Conservation (phyloP, 1,284 basidiomycete species). For the Waitea zeae region DNA sequence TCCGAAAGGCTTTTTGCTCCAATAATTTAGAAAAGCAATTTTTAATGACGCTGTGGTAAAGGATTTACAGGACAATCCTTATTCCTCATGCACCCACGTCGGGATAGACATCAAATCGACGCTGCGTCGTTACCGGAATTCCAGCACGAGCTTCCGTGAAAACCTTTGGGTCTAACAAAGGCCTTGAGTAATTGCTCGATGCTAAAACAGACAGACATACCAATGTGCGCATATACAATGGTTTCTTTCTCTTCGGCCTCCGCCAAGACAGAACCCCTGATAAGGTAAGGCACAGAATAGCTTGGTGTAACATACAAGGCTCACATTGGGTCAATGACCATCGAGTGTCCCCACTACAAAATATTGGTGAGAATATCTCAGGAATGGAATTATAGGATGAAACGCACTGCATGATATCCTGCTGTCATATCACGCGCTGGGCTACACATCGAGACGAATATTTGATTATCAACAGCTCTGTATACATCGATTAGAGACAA, state of each 20-base stretch:
- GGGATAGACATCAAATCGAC: slow-evolving; percentile 83
- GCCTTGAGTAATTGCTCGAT: neutral
- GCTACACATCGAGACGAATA: slow-evolving; percentile 91
- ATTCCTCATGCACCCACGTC: no score
- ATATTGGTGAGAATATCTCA: neutral
- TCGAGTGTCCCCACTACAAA: slow-evolving; percentile 74
- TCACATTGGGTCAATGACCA: slow-evolving; percentile 80
- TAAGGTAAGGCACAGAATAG: slow-evolving; percentile 1
- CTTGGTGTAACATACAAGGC: slow-evolving; percentile 12
- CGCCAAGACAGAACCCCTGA: slow-evolving; percentile 64
- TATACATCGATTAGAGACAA: neutral
- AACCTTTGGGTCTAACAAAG: slow-evolving; percentile 44
- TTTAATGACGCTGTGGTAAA: no score
- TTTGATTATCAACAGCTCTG: slow-evolving; percentile 92
- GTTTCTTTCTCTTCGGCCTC: slow-evolving; percentile 71
- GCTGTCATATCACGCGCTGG: slow-evolving; percentile 77
- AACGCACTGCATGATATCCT: slow-evolving; percentile 70
- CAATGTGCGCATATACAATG: slow-evolving; percentile 70
- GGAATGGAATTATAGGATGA: neutral
- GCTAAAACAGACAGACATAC: slow-evolving; percentile 24
- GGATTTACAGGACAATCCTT: no score
- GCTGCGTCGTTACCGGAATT: slow-evolving; percentile 77
- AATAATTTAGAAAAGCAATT: no score
- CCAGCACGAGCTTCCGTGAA: slow-evolving; percentile 58
- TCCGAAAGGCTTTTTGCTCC: no score